Evolutionary conservation across 2,329 filamentous ascomycete species (phyloP), one percentile per base, ranked within the genome.

Genomic region (Colletotrichum zoysiae): DNA sequence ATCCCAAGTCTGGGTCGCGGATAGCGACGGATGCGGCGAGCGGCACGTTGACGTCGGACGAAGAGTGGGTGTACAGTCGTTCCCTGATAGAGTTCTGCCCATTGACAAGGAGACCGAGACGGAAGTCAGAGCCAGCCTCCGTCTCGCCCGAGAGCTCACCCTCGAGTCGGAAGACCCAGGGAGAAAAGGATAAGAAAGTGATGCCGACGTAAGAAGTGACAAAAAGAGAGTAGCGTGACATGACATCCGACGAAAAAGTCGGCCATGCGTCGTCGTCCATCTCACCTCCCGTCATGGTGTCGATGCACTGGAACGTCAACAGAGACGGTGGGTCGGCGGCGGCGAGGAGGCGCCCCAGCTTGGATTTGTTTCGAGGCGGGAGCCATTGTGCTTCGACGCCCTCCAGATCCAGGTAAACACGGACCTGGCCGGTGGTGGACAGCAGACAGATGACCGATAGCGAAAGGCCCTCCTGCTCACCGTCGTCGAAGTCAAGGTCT

Each of bases 301-400:
- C 90, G 65, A 92, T 84, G 40, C 88, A 88, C 75, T 92, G 89
- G 77, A 91, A 91, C 0, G 88, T 88, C 35, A 91, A 81, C 12
- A 92, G 82, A 0, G 85, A 83, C 2, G 87, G 87, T 2, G 83
- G 77, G 0, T 84, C 81, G 2, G 78, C 75, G 1, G 78, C 74
- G 2, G 81, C 81, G 23, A 81, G 74, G 14, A 85, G 77, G 14
- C 82, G 81, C n/a, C 81, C 79, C 48, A 82, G 73, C 75, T 82
- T 87, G 1, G 83, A 84, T 75, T 86, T 90, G 76, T 82, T 84
- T 69, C 85, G 87, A 8, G 88, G 87, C 1, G 88, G 88, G 26
- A 92, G 81, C 90, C 90, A 92, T 77, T 91, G 87, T n/a, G 90
- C 90, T 77, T 91, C 87, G 20, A 91, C 85, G 1, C 89, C 89